Percentiles rank a stretch among this genome's conserved stretches.
phyloP scores from a whole-genome alignment of 2,329 filamentous ascomycete genomes.

The Beauveria sp. region DNA sequence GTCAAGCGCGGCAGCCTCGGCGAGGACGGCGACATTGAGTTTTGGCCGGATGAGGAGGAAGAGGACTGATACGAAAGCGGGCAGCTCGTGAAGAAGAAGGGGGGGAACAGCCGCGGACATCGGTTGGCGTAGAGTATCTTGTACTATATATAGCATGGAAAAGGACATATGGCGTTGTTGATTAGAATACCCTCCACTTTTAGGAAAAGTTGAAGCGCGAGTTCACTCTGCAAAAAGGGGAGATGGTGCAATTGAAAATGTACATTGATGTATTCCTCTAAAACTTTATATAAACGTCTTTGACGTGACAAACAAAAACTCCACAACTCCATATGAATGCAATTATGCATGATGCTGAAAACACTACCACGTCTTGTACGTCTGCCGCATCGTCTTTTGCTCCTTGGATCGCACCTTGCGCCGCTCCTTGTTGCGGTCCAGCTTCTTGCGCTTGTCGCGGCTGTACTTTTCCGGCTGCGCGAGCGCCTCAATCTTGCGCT shows the following conservation, averaged over 20 bases:
- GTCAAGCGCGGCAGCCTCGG: constrained; percentile 65
- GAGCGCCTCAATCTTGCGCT: constrained; percentile 85
- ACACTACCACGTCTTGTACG: constrained; percentile 47
- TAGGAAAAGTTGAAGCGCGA: neutral
- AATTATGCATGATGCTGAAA: neutral
- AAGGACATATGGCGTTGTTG: neutral
- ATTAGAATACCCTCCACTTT: constrained; percentile 8
- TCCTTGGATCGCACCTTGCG: constrained; percentile 71
- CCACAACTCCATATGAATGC: constrained; percentile 3
- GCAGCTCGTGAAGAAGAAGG: constrained; percentile 6
- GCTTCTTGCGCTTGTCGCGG: constrained; percentile 71
- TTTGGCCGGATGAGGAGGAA: constrained; percentile 66
- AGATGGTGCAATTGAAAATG: neutral
- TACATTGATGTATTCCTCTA: constrained; percentile 1
- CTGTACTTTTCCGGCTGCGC: constrained; percentile 71
- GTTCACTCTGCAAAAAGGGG: neutral
- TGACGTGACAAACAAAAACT: neutral
- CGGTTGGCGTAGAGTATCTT: neutral
- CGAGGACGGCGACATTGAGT: constrained; percentile 80
- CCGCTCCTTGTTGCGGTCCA: constrained; percentile 75
- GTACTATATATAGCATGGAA: neutral
- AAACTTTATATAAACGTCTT: neutral
- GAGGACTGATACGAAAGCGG: constrained; percentile 17
- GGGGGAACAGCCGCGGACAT: neutral
- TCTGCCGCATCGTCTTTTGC: constrained; percentile 63